Percentiles rank a stretch among this genome's conserved stretches.
Evolutionary conservation across 2,329 filamentous ascomycete species (phyloP).

Genomic region (Pestalotiopsis sp.): DNA sequence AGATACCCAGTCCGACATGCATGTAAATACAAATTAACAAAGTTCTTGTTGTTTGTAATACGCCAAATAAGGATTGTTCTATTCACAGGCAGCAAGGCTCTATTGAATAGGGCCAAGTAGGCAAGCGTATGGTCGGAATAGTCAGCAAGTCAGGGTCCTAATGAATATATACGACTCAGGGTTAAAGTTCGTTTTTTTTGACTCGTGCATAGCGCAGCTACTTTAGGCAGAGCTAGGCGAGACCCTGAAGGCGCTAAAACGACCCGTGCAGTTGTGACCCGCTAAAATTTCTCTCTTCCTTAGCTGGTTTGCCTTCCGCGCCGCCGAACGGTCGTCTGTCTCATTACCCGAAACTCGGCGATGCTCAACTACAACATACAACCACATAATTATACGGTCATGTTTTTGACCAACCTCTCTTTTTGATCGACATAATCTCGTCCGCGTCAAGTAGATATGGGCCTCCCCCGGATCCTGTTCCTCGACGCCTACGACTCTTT

Average conservation of each 20-base stretch:
- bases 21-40: no score
- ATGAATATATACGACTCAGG: neutral
- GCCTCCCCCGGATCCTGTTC: slow-evolving; percentile 69
- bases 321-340: neutral
- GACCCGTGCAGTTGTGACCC: neutral
- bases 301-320: neutral
- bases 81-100: no score
- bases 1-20: no score
- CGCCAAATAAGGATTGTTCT: no score
- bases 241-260: neutral
- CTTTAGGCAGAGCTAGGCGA: neutral
- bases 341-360: neutral
- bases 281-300: slow-evolving; percentile 12
- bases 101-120: no score
- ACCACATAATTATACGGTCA: neutral
- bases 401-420: neutral
- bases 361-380: neutral
- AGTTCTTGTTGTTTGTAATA: no score
- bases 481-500: slow-evolving; percentile 97
- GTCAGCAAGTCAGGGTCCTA: neutral
- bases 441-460: slow-evolving; percentile 23
- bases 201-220: neutral
- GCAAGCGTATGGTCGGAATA: no score
- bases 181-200: neutral
- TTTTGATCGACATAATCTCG: neutral